These are phyloP conservation scores for Spiraea crenata DNA, from an alignment of 331 rosid genomes.

Conservation along the genomic window DNA sequence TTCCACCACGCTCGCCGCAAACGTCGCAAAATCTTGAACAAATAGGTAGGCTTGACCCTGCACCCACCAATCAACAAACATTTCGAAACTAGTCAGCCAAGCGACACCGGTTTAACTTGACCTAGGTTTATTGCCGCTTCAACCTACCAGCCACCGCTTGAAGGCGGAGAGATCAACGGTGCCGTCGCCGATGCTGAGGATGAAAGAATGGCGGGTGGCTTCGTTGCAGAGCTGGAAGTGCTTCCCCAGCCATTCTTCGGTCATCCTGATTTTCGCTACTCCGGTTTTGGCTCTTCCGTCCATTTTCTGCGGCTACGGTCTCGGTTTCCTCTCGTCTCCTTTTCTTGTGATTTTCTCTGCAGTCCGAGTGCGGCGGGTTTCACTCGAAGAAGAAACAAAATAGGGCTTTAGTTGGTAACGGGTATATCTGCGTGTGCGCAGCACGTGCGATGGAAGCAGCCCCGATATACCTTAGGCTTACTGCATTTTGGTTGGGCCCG, in stretches of 20 bases:
- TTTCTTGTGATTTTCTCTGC: background rate
- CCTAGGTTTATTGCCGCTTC: no score
- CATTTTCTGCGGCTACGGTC: background rate
- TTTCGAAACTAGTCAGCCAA: background rate
- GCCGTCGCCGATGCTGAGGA: conserved; percentile 63
- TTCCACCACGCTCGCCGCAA: conserved; percentile 51
- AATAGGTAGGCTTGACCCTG: conserved; percentile 82
- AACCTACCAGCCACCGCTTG: conserved; percentile 68
- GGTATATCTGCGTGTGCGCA: background rate
- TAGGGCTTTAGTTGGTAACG: background rate
- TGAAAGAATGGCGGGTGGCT: conserved; percentile 69
- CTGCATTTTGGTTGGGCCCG: no score
- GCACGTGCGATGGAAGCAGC: conserved; percentile 1
- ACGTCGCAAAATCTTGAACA: conserved; percentile 65
- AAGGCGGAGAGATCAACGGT: conserved; percentile 57
- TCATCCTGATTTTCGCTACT: conserved; percentile 29
- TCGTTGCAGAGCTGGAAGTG: conserved; percentile 49
- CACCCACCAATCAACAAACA: background rate
- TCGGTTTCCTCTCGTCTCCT: background rate
- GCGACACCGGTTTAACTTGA: background rate
- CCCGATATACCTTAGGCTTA: no score
- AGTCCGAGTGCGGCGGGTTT: no score
- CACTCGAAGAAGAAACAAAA: no score
- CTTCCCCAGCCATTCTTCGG: conserved; percentile 60
- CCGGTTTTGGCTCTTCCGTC: conserved; percentile 18